A percentile compares a stretch with the other conserved stretches of the same genome.
Evolutionary conservation across 768 basidiomycete genomes (phyloP).

Genomic region (Termitomyces sp.): DNA sequence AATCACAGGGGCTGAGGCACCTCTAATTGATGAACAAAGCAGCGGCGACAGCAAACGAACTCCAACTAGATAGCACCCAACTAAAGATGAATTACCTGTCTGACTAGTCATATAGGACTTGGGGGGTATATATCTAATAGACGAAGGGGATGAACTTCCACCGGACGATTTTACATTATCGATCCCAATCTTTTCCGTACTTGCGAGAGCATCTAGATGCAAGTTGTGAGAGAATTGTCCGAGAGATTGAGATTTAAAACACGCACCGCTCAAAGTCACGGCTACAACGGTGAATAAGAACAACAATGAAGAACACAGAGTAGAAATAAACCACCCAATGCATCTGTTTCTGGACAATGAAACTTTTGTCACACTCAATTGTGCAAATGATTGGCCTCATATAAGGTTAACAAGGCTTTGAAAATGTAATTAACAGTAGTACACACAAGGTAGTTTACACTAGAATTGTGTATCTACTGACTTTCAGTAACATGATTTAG

Average conservation of each 20-base stretch:
- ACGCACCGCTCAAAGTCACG: constrained; percentile 90
- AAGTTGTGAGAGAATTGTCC: not conserved
- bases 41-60: not conserved
- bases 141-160: constrained; percentile 90
- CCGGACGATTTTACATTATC: constrained; percentile 80
- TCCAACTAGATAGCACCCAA: not conserved
- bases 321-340: too few species aligned
- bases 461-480: too few species aligned
- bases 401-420: too few species aligned
- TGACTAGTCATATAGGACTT: not conserved
- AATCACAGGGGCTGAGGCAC: not conserved
- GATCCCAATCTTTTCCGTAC: constrained; percentile 94
- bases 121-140: constrained; percentile 45
- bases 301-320: constrained; percentile 91
- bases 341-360: too few species aligned
- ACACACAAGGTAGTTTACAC: too few species aligned
- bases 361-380: too few species aligned
- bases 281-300: constrained; percentile 84
- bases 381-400: too few species aligned
- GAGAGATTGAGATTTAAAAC: not conserved
- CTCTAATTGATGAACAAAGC: not conserved
- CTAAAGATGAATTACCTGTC: not conserved
- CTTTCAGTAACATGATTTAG: too few species aligned
- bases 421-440: too few species aligned
- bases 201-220: constrained; percentile 66